Conservation (phyloP, 2,329 filamentous ascomycete genomes). For the Fonsecaea erecta region DNA sequence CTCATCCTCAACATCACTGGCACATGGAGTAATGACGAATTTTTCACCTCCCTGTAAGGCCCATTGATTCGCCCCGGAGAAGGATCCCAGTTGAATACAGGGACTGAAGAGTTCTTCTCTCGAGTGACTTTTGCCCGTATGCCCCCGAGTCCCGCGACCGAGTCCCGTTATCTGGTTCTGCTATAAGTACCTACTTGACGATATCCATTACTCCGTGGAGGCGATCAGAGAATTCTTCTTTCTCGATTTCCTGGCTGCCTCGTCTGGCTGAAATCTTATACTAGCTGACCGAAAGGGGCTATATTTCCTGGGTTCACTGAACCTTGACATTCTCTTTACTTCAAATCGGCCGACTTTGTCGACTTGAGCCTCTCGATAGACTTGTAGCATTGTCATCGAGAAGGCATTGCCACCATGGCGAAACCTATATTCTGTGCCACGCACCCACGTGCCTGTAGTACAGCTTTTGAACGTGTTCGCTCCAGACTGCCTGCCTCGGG, state of each 20-base stretch:
- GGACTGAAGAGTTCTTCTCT: background rate
- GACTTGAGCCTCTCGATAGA: slow-evolving; percentile 20
- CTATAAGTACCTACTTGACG: slow-evolving; percentile 1
- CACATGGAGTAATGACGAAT: slow-evolving; percentile 29
- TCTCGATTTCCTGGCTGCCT: slow-evolving; percentile 4
- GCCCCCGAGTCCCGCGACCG: slow-evolving; percentile 13
- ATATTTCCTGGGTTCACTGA: slow-evolving; percentile 21
- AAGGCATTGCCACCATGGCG: slow-evolving; percentile 30
- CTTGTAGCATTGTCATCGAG: slow-evolving; percentile 34
- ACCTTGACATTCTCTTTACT: slow-evolving; percentile 31
- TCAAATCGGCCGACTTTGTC: slow-evolving; percentile 5
- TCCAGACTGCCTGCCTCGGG: background rate
- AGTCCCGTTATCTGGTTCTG: slow-evolving; percentile 9
- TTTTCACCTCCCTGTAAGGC: slow-evolving; percentile 11
- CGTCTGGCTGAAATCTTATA: slow-evolving; percentile 4
- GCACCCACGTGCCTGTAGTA: slow-evolving; percentile 93
- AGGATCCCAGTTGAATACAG: background rate
- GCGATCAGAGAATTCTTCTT: background rate
- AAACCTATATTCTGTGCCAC: slow-evolving; percentile 91
- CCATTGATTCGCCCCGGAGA: slow-evolving; percentile 22
- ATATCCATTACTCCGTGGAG: background rate
- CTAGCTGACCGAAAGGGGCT: slow-evolving; percentile 32
- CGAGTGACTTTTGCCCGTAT: slow-evolving; percentile 10
- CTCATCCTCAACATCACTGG: slow-evolving; percentile 21
- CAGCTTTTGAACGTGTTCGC: slow-evolving; percentile 86